Evolutionary conservation across 192 early-diverging fungal species (phyloP).

Genomic region (Entrophospora sp.): DNA sequence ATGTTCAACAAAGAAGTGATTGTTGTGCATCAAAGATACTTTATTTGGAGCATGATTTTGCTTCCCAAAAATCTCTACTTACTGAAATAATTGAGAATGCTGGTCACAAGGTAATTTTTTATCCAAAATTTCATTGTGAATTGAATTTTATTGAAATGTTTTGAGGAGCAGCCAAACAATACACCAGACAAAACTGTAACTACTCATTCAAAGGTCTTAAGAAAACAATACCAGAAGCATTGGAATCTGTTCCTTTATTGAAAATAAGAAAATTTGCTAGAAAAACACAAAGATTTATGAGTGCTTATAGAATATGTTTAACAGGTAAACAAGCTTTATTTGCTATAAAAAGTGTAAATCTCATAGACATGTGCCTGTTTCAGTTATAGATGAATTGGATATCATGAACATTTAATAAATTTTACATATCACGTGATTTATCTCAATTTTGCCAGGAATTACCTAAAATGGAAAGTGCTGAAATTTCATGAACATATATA

Average conservation of each 20-base stretch:
- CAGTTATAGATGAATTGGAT: neutral
- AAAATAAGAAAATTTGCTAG: conserved; percentile 3
- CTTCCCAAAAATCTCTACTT: conserved; percentile 3
- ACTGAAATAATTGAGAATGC: conserved; percentile 9
- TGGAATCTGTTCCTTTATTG: neutral
- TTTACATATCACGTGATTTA: no score
- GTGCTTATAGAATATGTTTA: conserved; percentile 19
- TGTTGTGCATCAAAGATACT: conserved; percentile 17
- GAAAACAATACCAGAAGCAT: neutral
- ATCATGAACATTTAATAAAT: neutral
- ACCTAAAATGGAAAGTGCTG: no score
- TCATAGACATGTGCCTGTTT: neutral
- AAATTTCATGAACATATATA: no score
- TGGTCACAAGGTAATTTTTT: conserved; percentile 16
- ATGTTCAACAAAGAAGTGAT: conserved; percentile 5
- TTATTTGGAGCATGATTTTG: conserved; percentile 16
- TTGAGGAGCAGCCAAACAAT: conserved; percentile 20
- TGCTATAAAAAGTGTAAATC: conserved; percentile 19
- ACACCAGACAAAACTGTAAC: conserved; percentile 10
- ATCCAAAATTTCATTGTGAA: conserved; percentile 26
- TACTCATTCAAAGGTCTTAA: conserved; percentile 19
- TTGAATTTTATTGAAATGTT: conserved; percentile 27
- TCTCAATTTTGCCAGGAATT: no score
- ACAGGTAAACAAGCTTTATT: conserved; percentile 13
- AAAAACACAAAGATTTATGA: conserved; percentile 9